Evolutionary conservation across 768 basidiomycete genomes (phyloP).

Genomic region (Hortiboletus campestris): DNA sequence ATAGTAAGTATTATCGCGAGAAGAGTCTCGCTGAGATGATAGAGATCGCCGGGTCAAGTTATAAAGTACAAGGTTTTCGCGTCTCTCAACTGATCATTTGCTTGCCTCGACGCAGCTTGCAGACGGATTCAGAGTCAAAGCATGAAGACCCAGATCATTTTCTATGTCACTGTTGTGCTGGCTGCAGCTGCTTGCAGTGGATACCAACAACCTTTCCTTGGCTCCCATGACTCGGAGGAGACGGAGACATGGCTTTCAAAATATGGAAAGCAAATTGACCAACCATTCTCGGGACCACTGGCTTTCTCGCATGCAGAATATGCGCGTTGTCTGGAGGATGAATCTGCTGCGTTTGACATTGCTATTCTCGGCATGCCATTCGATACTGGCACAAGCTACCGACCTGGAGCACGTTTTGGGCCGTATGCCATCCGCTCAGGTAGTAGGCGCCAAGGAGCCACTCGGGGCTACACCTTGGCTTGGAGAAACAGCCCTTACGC

Average conservation of each 20-base stretch:
- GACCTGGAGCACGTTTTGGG: constrained; percentile 80
- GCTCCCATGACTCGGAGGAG: background rate
- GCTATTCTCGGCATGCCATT: constrained; percentile 81
- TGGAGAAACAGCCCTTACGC: constrained; percentile 70
- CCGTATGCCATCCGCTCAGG: constrained; percentile 83
- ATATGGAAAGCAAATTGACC: constrained; percentile 74
- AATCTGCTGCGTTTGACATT: constrained; percentile 43
- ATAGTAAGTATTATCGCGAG: background rate
- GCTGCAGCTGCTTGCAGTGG: background rate
- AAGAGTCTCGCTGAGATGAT: background rate
- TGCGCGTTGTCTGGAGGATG: constrained; percentile 22
- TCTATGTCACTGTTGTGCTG: background rate
- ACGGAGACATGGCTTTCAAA: constrained; percentile 60
- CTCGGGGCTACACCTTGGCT: constrained; percentile 65
- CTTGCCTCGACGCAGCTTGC: background rate
- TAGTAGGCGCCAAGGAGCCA: constrained; percentile 60
- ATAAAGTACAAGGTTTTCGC: background rate
- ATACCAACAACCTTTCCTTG: constrained; percentile 18
- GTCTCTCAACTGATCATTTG: background rate
- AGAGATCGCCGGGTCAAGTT: background rate
- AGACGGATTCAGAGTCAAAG: background rate
- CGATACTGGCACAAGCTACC: constrained; percentile 59
- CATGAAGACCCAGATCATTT: constrained; percentile 10
- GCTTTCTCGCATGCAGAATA: constrained; percentile 85
- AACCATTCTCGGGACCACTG: constrained; percentile 74